Percentiles rank a stretch among this genome's conserved stretches.
Evolutionary conservation across 164 flowering plant species (phyloP).

Genomic region (Vitis cinerea): DNA sequence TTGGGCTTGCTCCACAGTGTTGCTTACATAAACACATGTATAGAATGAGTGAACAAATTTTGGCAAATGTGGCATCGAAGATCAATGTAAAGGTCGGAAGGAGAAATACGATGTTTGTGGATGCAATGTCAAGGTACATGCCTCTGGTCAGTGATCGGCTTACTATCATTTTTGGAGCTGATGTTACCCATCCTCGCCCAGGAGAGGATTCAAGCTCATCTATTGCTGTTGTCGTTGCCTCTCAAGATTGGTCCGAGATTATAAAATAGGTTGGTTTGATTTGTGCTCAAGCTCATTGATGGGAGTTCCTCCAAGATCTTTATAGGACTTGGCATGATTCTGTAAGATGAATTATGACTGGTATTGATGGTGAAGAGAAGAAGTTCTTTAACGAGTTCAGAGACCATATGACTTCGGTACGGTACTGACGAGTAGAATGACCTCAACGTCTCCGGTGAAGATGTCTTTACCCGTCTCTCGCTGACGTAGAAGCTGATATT

Average conservation of each 20-base stretch:
- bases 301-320: conserved; percentile 74
- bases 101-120: conserved; percentile 32
- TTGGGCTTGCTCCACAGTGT: conserved; percentile 46
- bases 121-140: conserved; percentile 25
- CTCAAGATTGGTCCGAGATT: conserved; percentile 83
- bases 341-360: conserved; percentile 49
- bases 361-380: conserved; percentile 47
- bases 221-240: conserved; percentile 55
- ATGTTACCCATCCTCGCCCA: too few relatives aligned
- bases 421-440: too few relatives aligned
- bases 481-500: too few relatives aligned
- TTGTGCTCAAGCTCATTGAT: conserved; percentile 78
- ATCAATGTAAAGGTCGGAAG: conserved; percentile 48
- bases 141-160: conserved; percentile 35
- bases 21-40: conserved; percentile 39
- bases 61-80: conserved; percentile 30
- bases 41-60: conserved; percentile 25
- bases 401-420: too few relatives aligned
- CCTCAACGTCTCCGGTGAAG: too few relatives aligned
- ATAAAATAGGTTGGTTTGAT: conserved; percentile 80
- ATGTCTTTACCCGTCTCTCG: too few relatives aligned
- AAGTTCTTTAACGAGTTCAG: too few relatives aligned
- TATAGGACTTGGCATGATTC: conserved; percentile 71
- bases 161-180: conserved; percentile 38
- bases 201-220: too few relatives aligned